phyloP scores from a whole-genome alignment of 768 basidiomycete genomes.

The Scleroderma citrinum region DNA sequence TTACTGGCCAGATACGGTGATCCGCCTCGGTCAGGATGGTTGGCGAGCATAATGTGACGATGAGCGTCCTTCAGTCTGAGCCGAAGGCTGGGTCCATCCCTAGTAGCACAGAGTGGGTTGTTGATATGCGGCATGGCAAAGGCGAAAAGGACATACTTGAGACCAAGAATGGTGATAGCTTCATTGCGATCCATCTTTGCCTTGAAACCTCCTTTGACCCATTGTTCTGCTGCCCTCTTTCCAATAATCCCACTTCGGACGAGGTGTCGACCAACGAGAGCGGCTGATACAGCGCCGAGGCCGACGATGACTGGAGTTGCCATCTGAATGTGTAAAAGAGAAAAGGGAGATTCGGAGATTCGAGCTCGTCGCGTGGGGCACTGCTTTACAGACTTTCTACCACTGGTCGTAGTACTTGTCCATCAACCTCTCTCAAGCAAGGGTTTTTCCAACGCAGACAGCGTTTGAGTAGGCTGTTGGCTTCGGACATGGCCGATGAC shows the following conservation, averaged over 20 bases:
- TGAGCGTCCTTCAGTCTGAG: constrained; percentile 89
- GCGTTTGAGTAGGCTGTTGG: no score
- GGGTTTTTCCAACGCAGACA: no score
- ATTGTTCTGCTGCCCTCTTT: constrained; percentile 68
- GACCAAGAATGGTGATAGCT: constrained; percentile 84
- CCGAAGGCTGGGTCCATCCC: constrained; percentile 77
- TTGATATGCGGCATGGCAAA: constrained; percentile 1
- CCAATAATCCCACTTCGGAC: constrained; percentile 56
- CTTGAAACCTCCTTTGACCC: constrained; percentile 94
- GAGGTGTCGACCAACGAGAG: constrained; percentile 66
- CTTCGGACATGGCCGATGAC: no score
- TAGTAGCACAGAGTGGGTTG: constrained; percentile 31
- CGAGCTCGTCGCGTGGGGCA: no score
- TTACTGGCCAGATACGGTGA: constrained; percentile 98
- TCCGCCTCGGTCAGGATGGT: constrained; percentile 97
- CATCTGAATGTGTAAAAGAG: no score
- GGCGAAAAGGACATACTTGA: constrained; percentile 69
- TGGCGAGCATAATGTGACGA: constrained; percentile 94
- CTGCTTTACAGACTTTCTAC: no score
- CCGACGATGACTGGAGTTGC: constrained; percentile 75
- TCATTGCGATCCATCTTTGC: constrained; percentile 95
- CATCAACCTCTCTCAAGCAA: no score
- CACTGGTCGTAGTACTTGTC: no score
- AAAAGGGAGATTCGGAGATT: not conserved
- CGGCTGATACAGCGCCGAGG: constrained; percentile 71